Conservation (phyloP, 306 rosid species). For the Acacia acuminata region DNA sequence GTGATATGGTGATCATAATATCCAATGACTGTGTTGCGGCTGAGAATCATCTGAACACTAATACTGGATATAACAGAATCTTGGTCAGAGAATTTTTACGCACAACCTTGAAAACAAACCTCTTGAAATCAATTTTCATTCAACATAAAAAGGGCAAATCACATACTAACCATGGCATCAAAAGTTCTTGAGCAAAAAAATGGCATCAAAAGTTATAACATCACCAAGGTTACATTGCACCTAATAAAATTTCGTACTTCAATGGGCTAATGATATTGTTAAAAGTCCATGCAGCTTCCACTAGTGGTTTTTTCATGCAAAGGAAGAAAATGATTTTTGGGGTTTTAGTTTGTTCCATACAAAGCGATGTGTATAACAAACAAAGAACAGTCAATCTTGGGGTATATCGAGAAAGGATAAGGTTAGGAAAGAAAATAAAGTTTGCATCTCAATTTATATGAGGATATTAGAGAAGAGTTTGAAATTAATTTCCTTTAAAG, state of each 20-base stretch:
- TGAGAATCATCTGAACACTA: background rate
- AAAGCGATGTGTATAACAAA: background rate
- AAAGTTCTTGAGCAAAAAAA: no score
- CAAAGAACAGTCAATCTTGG: background rate
- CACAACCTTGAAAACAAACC: constrained; percentile 5
- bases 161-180: background rate
- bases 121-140: background rate
- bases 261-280: background rate
- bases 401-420: background rate
- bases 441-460: background rate
- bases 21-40: background rate
- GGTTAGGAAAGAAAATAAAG: background rate
- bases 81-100: background rate
- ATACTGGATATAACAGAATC: constrained; percentile 5
- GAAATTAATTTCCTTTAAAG: background rate
- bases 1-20: background rate
- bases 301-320: background rate
- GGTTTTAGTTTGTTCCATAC: background rate
- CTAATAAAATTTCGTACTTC: background rate
- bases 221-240: background rate
- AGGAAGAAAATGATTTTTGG: background rate
- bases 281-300: background rate
- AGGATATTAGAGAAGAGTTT: background rate
- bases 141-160: background rate
- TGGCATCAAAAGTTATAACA: background rate